Evolutionary conservation across 768 basidiomycete species (phyloP).

Genomic region (Tephrocybe sp.): DNA sequence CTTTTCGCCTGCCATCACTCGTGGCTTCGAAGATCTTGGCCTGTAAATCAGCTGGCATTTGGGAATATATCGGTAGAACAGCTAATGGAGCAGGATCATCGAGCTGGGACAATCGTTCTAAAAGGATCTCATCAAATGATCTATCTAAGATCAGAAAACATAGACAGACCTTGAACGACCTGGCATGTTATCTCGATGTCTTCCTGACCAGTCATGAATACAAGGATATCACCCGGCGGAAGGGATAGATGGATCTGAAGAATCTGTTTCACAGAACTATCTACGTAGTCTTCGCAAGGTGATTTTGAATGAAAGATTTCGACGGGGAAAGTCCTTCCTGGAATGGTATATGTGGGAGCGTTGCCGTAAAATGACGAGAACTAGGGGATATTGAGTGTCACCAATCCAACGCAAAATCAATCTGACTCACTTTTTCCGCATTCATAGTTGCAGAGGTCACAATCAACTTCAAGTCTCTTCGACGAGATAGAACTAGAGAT

Average conservation of each 20-base stretch:
- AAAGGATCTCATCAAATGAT: conserved; percentile 2
- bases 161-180: conserved; percentile 74
- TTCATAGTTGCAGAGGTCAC: conserved; percentile 99
- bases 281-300: conserved; percentile 99
- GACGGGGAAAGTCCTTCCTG: conserved; percentile 92
- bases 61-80: conserved; percentile 97
- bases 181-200: conserved; percentile 98
- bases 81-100: conserved; percentile 87
- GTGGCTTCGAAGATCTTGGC: conserved; percentile 98
- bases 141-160: background rate
- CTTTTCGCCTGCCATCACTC: conserved; percentile 90
- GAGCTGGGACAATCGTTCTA: conserved; percentile 91
- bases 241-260: conserved; percentile 94
- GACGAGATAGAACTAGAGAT: conserved; percentile 71
- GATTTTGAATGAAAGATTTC: conserved; percentile 96
- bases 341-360: conserved; percentile 92
- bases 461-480: conserved; percentile 92
- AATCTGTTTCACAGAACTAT: conserved; percentile 96
- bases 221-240: conserved; percentile 91
- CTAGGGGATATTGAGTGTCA: conserved; percentile 34
- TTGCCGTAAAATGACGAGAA: conserved; percentile 96
- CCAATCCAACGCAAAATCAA: background rate
- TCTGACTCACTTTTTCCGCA: conserved; percentile 79
- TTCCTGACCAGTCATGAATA: conserved; percentile 99
- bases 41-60: conserved; percentile 99